Percentiles rank a stretch among this genome's conserved stretches.
These are phyloP conservation scores for Coemansia biformis DNA, from an alignment of 192 early-diverging fungal genomes.

Conservation along the genomic window DNA sequence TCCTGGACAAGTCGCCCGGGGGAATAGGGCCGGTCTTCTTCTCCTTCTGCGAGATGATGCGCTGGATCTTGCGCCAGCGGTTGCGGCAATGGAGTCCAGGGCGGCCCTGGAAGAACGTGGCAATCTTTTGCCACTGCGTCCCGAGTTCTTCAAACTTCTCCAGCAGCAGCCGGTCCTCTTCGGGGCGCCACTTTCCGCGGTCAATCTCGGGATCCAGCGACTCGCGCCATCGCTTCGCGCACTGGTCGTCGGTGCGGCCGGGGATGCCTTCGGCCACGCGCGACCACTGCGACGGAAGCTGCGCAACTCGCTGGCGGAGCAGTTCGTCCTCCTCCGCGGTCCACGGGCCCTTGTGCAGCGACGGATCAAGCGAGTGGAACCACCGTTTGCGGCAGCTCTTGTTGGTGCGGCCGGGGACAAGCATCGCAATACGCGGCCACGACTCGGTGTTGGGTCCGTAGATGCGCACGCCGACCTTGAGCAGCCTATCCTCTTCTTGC, in stretches of 20 bases:
- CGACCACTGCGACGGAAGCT: slow-evolving; percentile 76
- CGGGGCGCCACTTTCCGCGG: slow-evolving; percentile 62
- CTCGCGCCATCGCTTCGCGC: slow-evolving; percentile 86
- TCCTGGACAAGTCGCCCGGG: slow-evolving; percentile 16
- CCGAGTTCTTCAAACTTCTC: slow-evolving; percentile 62
- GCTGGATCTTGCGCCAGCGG: slow-evolving; percentile 70
- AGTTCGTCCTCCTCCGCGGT: slow-evolving; percentile 70
- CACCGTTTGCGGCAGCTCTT: slow-evolving; percentile 78
- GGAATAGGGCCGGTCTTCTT: slow-evolving; percentile 24
- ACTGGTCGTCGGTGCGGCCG: slow-evolving; percentile 83
- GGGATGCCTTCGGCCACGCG: slow-evolving; percentile 70
- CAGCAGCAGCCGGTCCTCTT: slow-evolving; percentile 60
- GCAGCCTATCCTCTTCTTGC: slow-evolving; percentile 66
- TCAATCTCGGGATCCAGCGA: slow-evolving; percentile 77
- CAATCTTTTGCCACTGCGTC: slow-evolving; percentile 77
- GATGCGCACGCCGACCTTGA: slow-evolving; percentile 65
- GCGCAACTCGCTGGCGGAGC: slow-evolving; percentile 62
- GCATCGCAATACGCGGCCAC: slow-evolving; percentile 71
- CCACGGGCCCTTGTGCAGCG: slow-evolving; percentile 75
- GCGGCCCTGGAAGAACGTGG: slow-evolving; percentile 64
- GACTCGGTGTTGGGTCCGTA: slow-evolving; percentile 74
- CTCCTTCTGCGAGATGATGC: slow-evolving; percentile 52
- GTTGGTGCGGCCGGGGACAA: slow-evolving; percentile 73
- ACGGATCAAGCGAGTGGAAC: slow-evolving; percentile 75
- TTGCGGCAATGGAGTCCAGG: slow-evolving; percentile 75